Base-by-base conservation (phyloP, 2,329 filamentous ascomycete genomes). In the Lasiodiplodia citricola region DNA sequence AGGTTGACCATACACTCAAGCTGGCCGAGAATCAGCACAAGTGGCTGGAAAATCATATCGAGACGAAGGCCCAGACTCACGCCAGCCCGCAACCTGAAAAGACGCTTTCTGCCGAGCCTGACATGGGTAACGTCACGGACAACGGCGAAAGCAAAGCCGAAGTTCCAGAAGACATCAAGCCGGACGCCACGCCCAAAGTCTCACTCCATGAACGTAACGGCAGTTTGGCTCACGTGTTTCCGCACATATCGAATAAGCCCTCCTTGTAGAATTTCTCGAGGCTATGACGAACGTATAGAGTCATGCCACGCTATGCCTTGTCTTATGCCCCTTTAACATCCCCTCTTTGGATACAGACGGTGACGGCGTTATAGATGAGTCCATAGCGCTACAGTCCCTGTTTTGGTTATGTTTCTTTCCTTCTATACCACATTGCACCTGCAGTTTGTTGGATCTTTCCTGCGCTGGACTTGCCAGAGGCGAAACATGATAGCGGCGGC, bases 1-100 rank as follows among this genome's bases (percentile, higher is more conserved):
- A 89, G 64, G 82, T 90, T 54, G 87, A 90, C 66, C 79, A 85
- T 73, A 86, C 84, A 7, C 74, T 90, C 51, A 73, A 72, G 51
- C 52, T 80, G 10, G 70, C 72, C 2, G 66, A 75, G 23, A 71
- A 71, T 11, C 77, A 67, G 25, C 50, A 52, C 14, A 70, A 75
- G 63, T 80, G 78, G 78, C 66, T 80, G 18, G 74, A 77, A 1
- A 74, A 77, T 3, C 75, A 80, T 52, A 35, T 74, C 5, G 77
- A 75, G 52, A 72, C 73, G 31, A 79, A 76, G 23, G 21, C 52
- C 31, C 14, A 55, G 14, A n/a, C 52, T 2, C 35, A 65, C 56
- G n/a, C 25, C 16, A 25, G 66, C 56, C 47, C 31, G 2, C 50
- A 63, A 23, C 51, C 66, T 13, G 18, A 23, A 7, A 55, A 67